Evolutionary conservation across 2,329 filamentous ascomycete species (phyloP).

Genomic region (Bipolaris oryzae): DNA sequence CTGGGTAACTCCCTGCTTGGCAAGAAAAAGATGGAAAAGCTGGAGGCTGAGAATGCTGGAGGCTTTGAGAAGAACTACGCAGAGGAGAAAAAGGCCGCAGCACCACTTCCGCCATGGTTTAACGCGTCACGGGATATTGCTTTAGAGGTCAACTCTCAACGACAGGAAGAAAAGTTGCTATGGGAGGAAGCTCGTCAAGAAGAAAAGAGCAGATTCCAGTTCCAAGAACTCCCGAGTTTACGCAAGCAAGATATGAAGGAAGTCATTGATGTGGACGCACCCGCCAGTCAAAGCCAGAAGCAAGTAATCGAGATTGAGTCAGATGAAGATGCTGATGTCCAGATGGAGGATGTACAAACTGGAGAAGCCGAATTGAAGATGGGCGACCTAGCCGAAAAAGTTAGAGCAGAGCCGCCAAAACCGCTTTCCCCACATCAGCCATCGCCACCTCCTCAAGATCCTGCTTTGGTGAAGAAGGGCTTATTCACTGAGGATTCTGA

Average conservation of each 20-base stretch:
- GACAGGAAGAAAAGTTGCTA: slow-evolving; percentile 51
- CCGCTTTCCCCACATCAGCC: slow-evolving; percentile 27
- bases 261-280: slow-evolving; percentile 55
- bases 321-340: slow-evolving; percentile 58
- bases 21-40: slow-evolving; percentile 60
- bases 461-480: slow-evolving; percentile 20
- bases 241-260: slow-evolving; percentile 60
- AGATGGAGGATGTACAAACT: slow-evolving; percentile 43
- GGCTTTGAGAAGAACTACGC: slow-evolving; percentile 65
- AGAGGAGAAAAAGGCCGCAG: slow-evolving; percentile 54
- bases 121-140: slow-evolving; percentile 57
- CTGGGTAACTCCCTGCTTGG: slow-evolving; percentile 66
- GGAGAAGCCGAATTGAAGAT: slow-evolving; percentile 45
- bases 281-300: slow-evolving; percentile 51
- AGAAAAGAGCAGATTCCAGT: slow-evolving; percentile 65
- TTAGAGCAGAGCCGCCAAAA: slow-evolving; percentile 51
- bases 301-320: slow-evolving; percentile 68
- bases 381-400: slow-evolving; percentile 54
- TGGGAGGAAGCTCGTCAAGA: slow-evolving; percentile 64
- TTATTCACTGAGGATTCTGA: slow-evolving; percentile 43
- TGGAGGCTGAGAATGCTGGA: slow-evolving; percentile 63
- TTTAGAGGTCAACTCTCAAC: slow-evolving; percentile 62
- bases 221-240: slow-evolving; percentile 65
- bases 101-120: slow-evolving; percentile 77
- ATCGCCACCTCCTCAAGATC: slow-evolving; percentile 29